Conservation (phyloP, 495 filamentous ascomycete genomes). For the Ramalina peruviana region DNA sequence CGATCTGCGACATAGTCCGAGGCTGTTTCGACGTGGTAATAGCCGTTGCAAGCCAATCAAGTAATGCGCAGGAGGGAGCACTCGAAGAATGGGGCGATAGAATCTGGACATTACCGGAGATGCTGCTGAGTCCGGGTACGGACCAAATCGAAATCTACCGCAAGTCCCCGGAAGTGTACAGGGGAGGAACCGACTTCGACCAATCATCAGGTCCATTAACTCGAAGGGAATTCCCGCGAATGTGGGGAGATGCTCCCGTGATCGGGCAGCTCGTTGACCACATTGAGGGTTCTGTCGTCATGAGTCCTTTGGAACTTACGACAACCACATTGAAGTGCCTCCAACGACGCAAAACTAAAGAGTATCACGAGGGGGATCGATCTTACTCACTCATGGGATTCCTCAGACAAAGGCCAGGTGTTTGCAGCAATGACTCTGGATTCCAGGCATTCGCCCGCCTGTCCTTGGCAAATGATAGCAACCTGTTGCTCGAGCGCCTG, state of each 20-base stretch:
- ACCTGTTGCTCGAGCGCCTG: slow-evolving; percentile 30
- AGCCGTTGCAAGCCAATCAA: slow-evolving; percentile 10
- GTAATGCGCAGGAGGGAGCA: slow-evolving; percentile 2
- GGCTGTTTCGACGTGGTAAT: slow-evolving; percentile 22
- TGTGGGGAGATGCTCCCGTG: slow-evolving; percentile 11
- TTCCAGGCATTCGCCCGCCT: slow-evolving; percentile 35
- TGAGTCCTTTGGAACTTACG: slow-evolving; percentile 16
- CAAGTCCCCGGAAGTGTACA: not conserved
- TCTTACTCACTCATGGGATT: slow-evolving; percentile 35
- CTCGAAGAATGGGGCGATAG: slow-evolving; percentile 28
- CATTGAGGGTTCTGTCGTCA: slow-evolving; percentile 22
- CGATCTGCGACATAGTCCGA: slow-evolving; percentile 28
- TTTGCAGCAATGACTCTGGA: slow-evolving; percentile 21
- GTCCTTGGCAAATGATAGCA: slow-evolving; percentile 29
- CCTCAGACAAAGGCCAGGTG: slow-evolving; percentile 21
- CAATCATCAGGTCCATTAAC: not conserved
- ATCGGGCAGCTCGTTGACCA: slow-evolving; percentile 25
- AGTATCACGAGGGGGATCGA: slow-evolving; percentile 22
- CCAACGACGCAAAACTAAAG: slow-evolving; percentile 10
- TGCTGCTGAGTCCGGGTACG: slow-evolving; percentile 22
- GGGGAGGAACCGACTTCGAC: not conserved
- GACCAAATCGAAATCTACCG: slow-evolving; percentile 18
- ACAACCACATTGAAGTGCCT: slow-evolving; percentile 19
- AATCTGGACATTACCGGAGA: slow-evolving; percentile 36
- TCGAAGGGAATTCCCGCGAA: not conserved